Percentiles rank a stretch among this genome's conserved stretches.
phyloP scores from a whole-genome alignment of 2,329 filamentous ascomycete genomes.

The Pseudovirgaria hyperparasitica region DNA sequence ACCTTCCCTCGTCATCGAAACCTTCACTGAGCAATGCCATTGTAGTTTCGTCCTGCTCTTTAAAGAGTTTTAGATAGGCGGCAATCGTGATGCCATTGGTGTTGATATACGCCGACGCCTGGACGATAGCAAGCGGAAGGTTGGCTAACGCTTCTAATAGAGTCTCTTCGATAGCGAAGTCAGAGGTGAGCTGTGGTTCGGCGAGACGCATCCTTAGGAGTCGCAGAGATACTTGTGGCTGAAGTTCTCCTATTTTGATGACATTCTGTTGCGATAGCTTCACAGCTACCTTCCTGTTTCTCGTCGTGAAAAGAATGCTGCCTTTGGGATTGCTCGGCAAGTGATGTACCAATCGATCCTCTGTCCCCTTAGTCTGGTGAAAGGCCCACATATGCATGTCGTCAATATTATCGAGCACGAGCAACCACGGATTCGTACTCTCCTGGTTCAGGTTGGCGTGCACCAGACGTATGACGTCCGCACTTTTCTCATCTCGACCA shows the following conservation, averaged over 20 bases:
- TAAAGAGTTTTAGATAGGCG: constrained; percentile 24
- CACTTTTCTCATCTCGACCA: constrained; percentile 9
- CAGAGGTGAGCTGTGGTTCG: too few species aligned
- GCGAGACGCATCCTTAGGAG: constrained; percentile 3
- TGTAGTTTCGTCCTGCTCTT: constrained; percentile 16
- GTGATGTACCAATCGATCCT: constrained; percentile 13
- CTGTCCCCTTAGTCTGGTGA: background rate
- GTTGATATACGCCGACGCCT: constrained; percentile 31
- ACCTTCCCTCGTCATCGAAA: constrained; percentile 21
- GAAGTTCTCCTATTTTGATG: constrained; percentile 20
- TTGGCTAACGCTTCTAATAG: constrained; percentile 22
- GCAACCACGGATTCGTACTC: constrained; percentile 19
- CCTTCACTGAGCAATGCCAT: constrained; percentile 21
- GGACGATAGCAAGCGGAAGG: constrained; percentile 29
- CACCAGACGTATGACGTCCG: constrained; percentile 10
- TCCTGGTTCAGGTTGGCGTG: constrained; percentile 8
- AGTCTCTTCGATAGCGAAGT: too few species aligned
- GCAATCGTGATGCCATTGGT: constrained; percentile 10
- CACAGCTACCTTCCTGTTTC: constrained; percentile 18
- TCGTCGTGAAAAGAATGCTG: constrained; percentile 26
- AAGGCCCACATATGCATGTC: constrained; percentile 16
- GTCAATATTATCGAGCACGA: constrained; percentile 33
- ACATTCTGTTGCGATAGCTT: constrained; percentile 13
- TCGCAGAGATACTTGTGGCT: constrained; percentile 12
- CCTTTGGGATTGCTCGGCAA: constrained; percentile 23